Evolutionary conservation across 306 rosid species (phyloP).

Genomic region (Dryas alaskensis): DNA sequence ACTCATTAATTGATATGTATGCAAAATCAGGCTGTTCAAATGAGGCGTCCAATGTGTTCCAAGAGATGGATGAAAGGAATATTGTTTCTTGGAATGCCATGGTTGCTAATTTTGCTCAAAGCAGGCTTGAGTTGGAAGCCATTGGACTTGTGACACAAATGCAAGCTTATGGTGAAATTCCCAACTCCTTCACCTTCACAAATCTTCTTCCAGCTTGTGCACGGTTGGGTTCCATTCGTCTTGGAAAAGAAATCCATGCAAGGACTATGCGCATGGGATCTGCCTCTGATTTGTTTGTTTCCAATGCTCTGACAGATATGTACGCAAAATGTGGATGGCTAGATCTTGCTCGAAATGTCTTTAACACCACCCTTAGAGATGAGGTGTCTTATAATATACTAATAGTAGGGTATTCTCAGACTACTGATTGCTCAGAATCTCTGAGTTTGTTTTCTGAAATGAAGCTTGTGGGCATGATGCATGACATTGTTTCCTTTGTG

Average conservation of each 20-base stretch:
- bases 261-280: slow-evolving; percentile 46
- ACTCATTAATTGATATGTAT: slow-evolving; percentile 81
- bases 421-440: slow-evolving; percentile 56
- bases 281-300: slow-evolving; percentile 57
- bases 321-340: slow-evolving; percentile 67
- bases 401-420: slow-evolving; percentile 70
- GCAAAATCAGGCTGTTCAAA: slow-evolving; percentile 61
- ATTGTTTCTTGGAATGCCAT: slow-evolving; percentile 88
- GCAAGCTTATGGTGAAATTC: slow-evolving; percentile 63
- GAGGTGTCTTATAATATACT: slow-evolving; percentile 72
- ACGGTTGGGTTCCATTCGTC: slow-evolving; percentile 53
- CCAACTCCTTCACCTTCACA: slow-evolving; percentile 70
- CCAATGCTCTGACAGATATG: slow-evolving; percentile 85
- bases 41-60: slow-evolving; percentile 54
- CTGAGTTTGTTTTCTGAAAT: slow-evolving; percentile 65
- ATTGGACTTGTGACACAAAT: slow-evolving; percentile 54
- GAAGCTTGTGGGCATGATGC: slow-evolving; percentile 51
- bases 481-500: slow-evolving; percentile 68
- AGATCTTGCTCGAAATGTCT: slow-evolving; percentile 62
- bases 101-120: slow-evolving; percentile 80
- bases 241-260: slow-evolving; percentile 83
- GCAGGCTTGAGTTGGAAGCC: slow-evolving; percentile 59
- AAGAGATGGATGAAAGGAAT: slow-evolving; percentile 51
- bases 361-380: slow-evolving; percentile 57
- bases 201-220: slow-evolving; percentile 90